Base-by-base conservation (phyloP, 2,329 filamentous ascomycete genomes). In the Coniochaeta pulveracea region DNA sequence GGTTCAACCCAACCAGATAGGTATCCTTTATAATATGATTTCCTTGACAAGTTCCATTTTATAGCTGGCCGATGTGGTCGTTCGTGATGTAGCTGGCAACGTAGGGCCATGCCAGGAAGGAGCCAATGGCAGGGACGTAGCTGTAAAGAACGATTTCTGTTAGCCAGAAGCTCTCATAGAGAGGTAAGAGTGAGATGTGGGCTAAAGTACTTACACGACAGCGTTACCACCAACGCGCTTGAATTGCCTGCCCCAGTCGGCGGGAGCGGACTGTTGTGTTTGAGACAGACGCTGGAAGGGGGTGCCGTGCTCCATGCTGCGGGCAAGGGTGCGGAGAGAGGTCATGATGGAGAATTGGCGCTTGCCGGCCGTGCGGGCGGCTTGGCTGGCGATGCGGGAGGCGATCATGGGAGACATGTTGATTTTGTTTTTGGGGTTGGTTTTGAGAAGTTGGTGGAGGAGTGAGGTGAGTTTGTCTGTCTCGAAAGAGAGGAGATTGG, bases 101-200 rank as follows among this genome's bases (percentile, higher is more conserved):
- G 9, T 42, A 38, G 2, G 60, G 60, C 60, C 60, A 62, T 33
- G 53, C 52, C n/a, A 63, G 50, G 26, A 60, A 41, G 7, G 47
- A 16, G 4, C 38, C 40, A 25, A 54, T 45, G 19, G 40, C 42
- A 3, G 58, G 55, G 40, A 60, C 40, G 47, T 51, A 62, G 23
- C 58, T 61, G 19, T 15, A 29, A 23, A 37, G n/a, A 21, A 10
- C 9, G 12, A 39, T 26, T 21, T 12, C 6, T 18, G 9, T 34
- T 4, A 26, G 23, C 19, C 12, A 32, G 10, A 8, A 23, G 21
- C 16, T 18, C 26, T 7, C 23, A 25, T 17, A 33, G 27, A 19
- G 10, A 29, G 26, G 28, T 34, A 35, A 17, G 10, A 10, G 17
- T 2, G 25, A 30, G n/a, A 19, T 8, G 19, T 12, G 12, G 23